Evolutionary conservation across 495 filamentous ascomycete genomes (phyloP), one percentile per base, ranked within the genome.

Genomic region (Lasiosphaeriaceae sp.): DNA sequence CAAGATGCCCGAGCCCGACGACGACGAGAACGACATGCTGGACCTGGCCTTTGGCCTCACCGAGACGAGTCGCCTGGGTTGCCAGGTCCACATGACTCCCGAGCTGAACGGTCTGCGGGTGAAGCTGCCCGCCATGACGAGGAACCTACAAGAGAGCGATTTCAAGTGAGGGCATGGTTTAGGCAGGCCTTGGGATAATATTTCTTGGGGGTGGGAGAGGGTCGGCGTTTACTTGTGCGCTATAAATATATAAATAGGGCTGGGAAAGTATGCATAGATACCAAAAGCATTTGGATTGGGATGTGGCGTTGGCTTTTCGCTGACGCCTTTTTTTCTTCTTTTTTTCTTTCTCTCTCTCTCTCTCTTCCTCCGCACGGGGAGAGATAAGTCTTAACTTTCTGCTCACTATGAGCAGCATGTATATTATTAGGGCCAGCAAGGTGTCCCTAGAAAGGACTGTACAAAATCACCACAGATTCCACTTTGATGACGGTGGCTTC

Each of bases 1-100:
- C 60, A 86, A 85, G 75, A 93, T 97, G 77, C 82, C 86, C 46
- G 95, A 97, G 73, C 90, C 94, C 16, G 86, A 88, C 41, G 94
- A 98, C 69, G 95, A 98, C 69, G 94, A 98, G 81, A 97, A 97
- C 71, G 94, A 98, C 74, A 98, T 98, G 94, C 77, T 98, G 63
- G 94, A 98, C 70, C 71, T 97, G 57, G 94, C 94, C 0, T 98
- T 98, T 70, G 94, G 94, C 0, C 66, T 97, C 63, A 97, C 92
- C 7, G 94, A 98, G 77, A 98, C 95, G 47, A 96, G 90, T 45
- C 82, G 94, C n/a, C 72, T 98, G 47, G 94, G 94, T 7, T 98
- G 94, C 73, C 94, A 98, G 77, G 88, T 97, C 26, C 70, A 84
- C 63, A 97, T 98, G 93, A 86, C 69, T 20, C 90, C 89, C 71